Percentiles rank a stretch among this genome's conserved stretches.
Conservation (phyloP, 1,139 yeast species). For the Saccharomyces pastorianus region DNA sequence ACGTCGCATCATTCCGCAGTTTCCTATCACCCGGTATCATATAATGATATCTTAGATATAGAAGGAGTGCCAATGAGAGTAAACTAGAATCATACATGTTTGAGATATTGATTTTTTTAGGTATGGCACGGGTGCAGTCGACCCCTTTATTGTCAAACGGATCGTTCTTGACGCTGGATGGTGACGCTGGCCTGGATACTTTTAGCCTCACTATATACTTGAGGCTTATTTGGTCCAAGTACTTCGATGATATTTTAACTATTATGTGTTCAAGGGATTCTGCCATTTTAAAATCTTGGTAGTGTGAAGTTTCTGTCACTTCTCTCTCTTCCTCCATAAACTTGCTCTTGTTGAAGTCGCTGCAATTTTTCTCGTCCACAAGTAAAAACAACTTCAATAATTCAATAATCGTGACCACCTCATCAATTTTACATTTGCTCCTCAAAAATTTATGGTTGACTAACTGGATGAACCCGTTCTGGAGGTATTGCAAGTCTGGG, state of each 20-base stretch:
- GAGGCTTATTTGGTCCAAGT: conserved; percentile 16
- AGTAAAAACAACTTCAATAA: conserved; percentile 10
- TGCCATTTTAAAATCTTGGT: not conserved
- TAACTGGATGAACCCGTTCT: conserved; percentile 5
- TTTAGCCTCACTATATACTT: conserved; percentile 16
- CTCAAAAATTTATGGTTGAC: conserved; percentile 2
- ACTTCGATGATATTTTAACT: conserved; percentile 12
- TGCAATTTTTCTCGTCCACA: not conserved
- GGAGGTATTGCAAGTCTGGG: conserved; percentile 9
- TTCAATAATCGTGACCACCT: conserved; percentile 9
- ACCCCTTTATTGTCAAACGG: conserved; percentile 16
- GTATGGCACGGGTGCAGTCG: conserved; percentile 12
- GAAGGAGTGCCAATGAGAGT: conserved; percentile 15
- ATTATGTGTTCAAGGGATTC: conserved; percentile 12
- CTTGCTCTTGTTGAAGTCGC: not conserved
- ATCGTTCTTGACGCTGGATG: conserved; percentile 11
- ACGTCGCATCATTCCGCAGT: conserved; percentile 15
- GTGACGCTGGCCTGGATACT: conserved; percentile 3
- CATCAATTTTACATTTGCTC: not conserved
- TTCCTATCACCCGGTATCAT: not conserved
- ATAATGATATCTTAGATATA: conserved; percentile 5
- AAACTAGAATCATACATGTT: conserved; percentile 17
- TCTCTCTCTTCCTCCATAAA: conserved; percentile 2
- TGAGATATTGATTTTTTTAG: conserved; percentile 19
- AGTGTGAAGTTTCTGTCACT: conserved; percentile 1